Evolutionary conservation across 106 monocot genomes (phyloP).

Genomic region (Alisma plantagoaquatica): DNA sequence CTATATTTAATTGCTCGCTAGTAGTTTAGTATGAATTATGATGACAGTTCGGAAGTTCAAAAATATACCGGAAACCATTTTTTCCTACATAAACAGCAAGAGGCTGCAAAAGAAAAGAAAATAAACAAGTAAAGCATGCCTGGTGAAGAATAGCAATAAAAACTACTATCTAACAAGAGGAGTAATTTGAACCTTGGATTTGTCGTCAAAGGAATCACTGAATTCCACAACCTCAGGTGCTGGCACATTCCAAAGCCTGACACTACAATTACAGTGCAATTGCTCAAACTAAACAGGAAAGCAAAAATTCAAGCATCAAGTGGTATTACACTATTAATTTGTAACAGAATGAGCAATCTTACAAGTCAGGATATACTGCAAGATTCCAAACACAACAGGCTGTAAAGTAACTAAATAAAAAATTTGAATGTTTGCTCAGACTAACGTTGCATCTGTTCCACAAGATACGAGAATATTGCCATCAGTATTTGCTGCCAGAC

Average conservation of each 20-base stretch:
- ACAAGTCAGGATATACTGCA: too few species aligned
- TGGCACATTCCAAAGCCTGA: conserved; percentile 81
- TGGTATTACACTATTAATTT: too few species aligned
- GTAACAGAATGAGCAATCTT: too few species aligned
- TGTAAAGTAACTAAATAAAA: background rate
- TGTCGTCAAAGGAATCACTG: conserved; percentile 17
- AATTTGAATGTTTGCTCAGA: too few species aligned
- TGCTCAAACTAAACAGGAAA: too few species aligned
- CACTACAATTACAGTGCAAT: conserved; percentile 20
- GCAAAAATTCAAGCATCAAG: too few species aligned
- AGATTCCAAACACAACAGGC: too few species aligned
- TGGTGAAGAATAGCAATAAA: background rate
- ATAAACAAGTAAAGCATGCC: background rate
- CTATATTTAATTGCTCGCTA: too few species aligned
- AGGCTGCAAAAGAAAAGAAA: conserved; percentile 43
- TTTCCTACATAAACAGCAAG: conserved; percentile 65
- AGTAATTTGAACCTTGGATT: conserved; percentile 31
- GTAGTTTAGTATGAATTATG: too few species aligned
- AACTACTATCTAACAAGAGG: background rate
- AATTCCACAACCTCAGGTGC: conserved; percentile 24
- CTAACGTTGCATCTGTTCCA: conserved; percentile 81
- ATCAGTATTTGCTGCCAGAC: conserved; percentile 73
- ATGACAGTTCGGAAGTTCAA: too few species aligned
- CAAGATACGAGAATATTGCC: conserved; percentile 84
- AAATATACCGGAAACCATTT: conserved; percentile 95